phyloP scores from a whole-genome alignment of 179 eudicot genomes.

The Nepenthes alata region DNA sequence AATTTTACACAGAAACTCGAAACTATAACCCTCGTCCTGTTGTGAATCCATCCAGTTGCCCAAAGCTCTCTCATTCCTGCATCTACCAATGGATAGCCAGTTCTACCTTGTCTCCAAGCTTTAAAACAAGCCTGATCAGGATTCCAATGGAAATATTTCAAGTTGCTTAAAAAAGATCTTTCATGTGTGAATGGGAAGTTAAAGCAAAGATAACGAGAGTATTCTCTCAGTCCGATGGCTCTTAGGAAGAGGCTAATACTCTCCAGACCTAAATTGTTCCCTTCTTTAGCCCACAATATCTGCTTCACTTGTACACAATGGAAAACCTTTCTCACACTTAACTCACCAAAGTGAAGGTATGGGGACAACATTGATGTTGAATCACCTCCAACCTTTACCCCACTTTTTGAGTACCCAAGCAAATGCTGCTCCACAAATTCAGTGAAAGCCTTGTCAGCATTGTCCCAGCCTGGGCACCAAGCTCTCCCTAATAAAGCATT shows the following conservation, averaged over 20 bases:
- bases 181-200: conserved; percentile 93
- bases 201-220: conserved; percentile 91
- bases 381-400: conserved; percentile 47
- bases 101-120: conserved; percentile 95
- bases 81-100: conserved; percentile 94
- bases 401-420: conserved; percentile 40
- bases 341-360: conserved; percentile 82
- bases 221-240: conserved; percentile 89
- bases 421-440: conserved; percentile 66
- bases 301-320: conserved; percentile 65
- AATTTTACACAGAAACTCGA: conserved; percentile 82
- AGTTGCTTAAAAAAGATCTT: conserved; percentile 52
- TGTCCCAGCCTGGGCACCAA: conserved; percentile 92
- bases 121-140: conserved; percentile 50
- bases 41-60: conserved; percentile 98
- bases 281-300: conserved; percentile 61
- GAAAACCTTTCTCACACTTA: conserved; percentile 71
- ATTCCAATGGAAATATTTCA: conserved; percentile 82
- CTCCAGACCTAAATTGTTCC: conserved; percentile 40
- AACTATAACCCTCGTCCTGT: conserved; percentile 75
- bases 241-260: conserved; percentile 50
- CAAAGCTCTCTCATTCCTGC: conserved; percentile 99
- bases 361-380: conserved; percentile 91
- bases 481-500: conserved; percentile 86
- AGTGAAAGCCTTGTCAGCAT: conserved; percentile 60